Evolutionary conservation across 2,329 filamentous ascomycete species (phyloP), one percentile per base, ranked within the genome.

Genomic region (Ophiostoma himal-ulmi): DNA sequence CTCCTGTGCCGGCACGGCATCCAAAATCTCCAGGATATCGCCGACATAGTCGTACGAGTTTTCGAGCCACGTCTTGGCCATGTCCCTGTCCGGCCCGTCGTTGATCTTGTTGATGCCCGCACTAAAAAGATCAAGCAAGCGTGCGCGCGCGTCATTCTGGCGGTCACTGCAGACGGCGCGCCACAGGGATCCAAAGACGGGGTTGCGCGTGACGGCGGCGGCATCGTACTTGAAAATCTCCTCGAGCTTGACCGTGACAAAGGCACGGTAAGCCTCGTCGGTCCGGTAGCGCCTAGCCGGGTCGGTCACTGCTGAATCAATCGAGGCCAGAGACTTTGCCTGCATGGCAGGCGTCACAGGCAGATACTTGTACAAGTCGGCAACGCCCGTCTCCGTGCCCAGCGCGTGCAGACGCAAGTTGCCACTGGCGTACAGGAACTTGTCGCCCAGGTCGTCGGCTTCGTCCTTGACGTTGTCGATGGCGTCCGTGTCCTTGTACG

Each of bases 161-260:
- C 82, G 78, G 73, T 85, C 83, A 65, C 79, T 83, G 75, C 82
- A 85, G 4, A 85, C 78, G 0, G 81, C 77, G 7, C 83, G 78
- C 83, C 83, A 85, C 2, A 85, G 78, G 7, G 77, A 78, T 5
- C 83, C 83, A 68, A 85, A 85, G 0, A 85, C 79, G 0, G 83
- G 82, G 70, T 85, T 85, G 10, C 84, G 74, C 0, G 83, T 77
- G 37, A 86, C 80, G 1, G 80, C 78, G 0, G 77, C 74, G 1
- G 84, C 80, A 68, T 85, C 81, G 7, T 78, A 74, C 5, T 78
- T 73, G 37, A 85, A 83, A 52, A 85, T 82, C 5, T 77, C 77
- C 17, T 73, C 74, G 5, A 85, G 75, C 70, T 83, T 80, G 10
- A 77, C 71, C 0, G 79, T 74, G 0, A 80, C 83, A 0, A 82